These are phyloP conservation scores for Triticum turgidum DNA, from an alignment of 176 grass and related monocot species.

Conservation along the genomic window DNA sequence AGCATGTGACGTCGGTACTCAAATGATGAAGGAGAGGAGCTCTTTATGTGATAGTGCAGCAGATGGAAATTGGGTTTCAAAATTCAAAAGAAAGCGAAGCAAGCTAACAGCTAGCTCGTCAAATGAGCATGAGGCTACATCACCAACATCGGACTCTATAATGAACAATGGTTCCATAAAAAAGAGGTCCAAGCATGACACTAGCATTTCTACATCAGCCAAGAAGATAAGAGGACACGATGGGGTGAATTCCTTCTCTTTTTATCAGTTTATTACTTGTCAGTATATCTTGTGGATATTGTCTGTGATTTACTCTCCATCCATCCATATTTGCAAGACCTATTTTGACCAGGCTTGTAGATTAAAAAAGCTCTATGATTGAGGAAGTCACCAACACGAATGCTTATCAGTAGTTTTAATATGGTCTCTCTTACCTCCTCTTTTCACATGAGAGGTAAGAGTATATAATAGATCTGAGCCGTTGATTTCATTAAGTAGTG, in stretches of 20 bases:
- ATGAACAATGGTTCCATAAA: slow-evolving; percentile 41
- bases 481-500: no score
- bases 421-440: no score
- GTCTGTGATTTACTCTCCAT: slow-evolving; percentile 31
- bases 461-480: no score
- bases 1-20: slow-evolving; percentile 38
- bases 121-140: slow-evolving; percentile 57
- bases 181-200: slow-evolving; percentile 63
- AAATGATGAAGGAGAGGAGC: slow-evolving; percentile 78
- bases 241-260: slow-evolving; percentile 72
- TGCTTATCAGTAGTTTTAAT: not conserved
- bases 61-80: slow-evolving; percentile 73
- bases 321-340: not conserved
- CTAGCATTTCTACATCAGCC: slow-evolving; percentile 40
- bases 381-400: not conserved
- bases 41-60: slow-evolving; percentile 70
- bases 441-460: no score
- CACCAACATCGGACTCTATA: slow-evolving; percentile 48
- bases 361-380: not conserved
- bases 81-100: slow-evolving; percentile 88
- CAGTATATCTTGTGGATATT: slow-evolving; percentile 17
- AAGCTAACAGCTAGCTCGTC: slow-evolving; percentile 57
- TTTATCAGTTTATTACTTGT: slow-evolving; percentile 14
- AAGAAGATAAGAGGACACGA: slow-evolving; percentile 86
- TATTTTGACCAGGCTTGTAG: not conserved